These are phyloP conservation scores for Quercus tomentella DNA, from an alignment of 331 rosid genomes.

Conservation along the genomic window DNA sequence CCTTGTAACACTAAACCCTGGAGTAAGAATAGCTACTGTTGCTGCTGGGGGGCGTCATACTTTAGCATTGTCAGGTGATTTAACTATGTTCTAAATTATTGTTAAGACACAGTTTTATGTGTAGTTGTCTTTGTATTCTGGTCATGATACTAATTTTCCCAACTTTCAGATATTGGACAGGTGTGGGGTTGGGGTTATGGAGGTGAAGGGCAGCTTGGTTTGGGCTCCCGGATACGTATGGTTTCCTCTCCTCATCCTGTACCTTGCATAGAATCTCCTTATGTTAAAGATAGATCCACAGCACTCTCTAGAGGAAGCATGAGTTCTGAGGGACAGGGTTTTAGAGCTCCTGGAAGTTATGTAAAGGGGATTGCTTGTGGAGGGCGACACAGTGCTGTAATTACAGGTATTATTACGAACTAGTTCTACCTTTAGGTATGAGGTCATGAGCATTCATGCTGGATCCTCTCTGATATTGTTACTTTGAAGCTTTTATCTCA, in stretches of 20 bases:
- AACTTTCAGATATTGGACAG: conserved; percentile 86
- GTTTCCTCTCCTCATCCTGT: conserved; percentile 94
- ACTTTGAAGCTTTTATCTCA: not conserved
- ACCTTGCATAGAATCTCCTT: conserved; percentile 69
- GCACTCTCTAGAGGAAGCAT: conserved; percentile 56
- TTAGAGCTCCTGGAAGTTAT: conserved; percentile 72
- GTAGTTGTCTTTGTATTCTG: not conserved
- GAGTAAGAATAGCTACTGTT: conserved; percentile 72
- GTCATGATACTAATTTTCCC: conserved; percentile 32
- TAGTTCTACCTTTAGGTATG: not conserved
- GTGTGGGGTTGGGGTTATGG: conserved; percentile 99
- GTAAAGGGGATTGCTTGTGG: conserved; percentile 85
- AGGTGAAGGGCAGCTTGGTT: conserved; percentile 99
- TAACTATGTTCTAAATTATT: conserved; percentile 8
- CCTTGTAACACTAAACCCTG: conserved; percentile 79
- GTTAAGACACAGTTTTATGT: not conserved
- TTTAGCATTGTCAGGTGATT: conserved; percentile 76
- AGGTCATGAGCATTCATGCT: not conserved
- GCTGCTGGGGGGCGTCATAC: conserved; percentile 99
- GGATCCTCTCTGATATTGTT: conserved; percentile 1
- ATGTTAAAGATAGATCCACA: conserved; percentile 56
- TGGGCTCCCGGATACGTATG: conserved; percentile 94
- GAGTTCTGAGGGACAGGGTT: conserved; percentile 56
- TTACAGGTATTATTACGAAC: conserved; percentile 55
- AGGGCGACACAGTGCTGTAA: conserved; percentile 94